Evolutionary conservation across 164 flowering plant species (phyloP), one percentile per base, ranked within the genome.

Genomic region (Aristolochia californica): DNA sequence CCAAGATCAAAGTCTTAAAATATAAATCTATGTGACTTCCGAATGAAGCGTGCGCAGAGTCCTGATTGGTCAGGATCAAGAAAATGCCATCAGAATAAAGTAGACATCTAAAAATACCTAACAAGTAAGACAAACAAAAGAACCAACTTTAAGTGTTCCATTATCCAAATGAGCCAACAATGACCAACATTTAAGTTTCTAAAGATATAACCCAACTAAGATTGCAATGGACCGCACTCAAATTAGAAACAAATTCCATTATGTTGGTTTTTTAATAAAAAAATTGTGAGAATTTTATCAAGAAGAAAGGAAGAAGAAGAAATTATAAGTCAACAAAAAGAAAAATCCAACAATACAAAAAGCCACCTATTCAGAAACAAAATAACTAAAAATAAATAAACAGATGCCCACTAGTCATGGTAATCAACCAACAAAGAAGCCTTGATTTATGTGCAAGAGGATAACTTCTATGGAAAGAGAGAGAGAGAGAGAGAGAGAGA

Each of bases 1-100:
- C 97, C 99, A 88, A 20, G 95, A 83, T 72, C 99, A 87, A 40
- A 90, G 89, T 75, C 99, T 79, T 45, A 77, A 57, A 66, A 87
- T 80, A 69, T 90, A 94, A 60, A 85, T 81, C 75, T 82, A 90
- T 54, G 82, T 76, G 56, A 90, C 68, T 72, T 90, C 96, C 22
- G 76, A 77, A 60, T 83, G 86, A 62, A 94, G 86, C 2, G 75
- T 15, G 49, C 81, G 73, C 61, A 94, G 59, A 17, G 81, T 87
- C 49, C 59, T 64, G 50, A 84, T 97, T 94, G 89, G 69, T 40
- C 40, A 34, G 21, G 65, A 5, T 57, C 59, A 65, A 15, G 22
- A 51, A 30, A 56, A 66, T 16, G n/a, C 55, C 15, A 17, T 2
- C n/a, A 12, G 2, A 10, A 13, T 28, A 53, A 18, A 26, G 18